phyloP scores from a whole-genome alignment of 2,329 filamentous ascomycete genomes.

The Epichloe hybrida region DNA sequence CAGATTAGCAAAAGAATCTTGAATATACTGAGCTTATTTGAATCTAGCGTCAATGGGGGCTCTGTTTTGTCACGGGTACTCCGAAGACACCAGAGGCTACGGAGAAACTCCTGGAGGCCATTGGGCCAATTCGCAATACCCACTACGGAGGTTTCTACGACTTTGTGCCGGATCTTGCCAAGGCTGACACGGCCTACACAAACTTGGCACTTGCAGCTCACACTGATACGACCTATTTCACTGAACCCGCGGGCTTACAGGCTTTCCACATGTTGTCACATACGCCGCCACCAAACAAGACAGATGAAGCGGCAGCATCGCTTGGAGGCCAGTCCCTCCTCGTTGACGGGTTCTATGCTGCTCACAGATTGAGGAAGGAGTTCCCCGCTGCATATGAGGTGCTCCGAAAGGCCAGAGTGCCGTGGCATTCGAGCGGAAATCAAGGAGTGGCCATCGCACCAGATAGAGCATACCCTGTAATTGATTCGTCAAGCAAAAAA shows the following conservation, averaged over 20 bases:
- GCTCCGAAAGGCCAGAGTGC: slow-evolving; percentile 45
- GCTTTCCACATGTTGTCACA: slow-evolving; percentile 82
- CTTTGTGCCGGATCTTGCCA: slow-evolving; percentile 77
- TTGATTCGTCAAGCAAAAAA: slow-evolving; percentile 40
- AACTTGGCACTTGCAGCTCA: slow-evolving; percentile 70
- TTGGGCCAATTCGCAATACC: slow-evolving; percentile 77
- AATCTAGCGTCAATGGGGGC: slow-evolving; percentile 51
- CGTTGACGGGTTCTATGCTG: slow-evolving; percentile 74
- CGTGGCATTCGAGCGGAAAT: slow-evolving; percentile 80
- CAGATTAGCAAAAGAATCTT: neutral
- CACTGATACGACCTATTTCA: slow-evolving; percentile 94
- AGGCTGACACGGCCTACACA: slow-evolving; percentile 86
- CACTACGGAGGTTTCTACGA: slow-evolving; percentile 77
- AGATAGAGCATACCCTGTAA: slow-evolving; percentile 53
- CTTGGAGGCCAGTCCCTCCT: slow-evolving; percentile 67
- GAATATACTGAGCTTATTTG: slow-evolving; percentile 1
- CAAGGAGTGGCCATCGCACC: slow-evolving; percentile 69
- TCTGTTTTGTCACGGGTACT: slow-evolving; percentile 61
- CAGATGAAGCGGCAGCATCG: slow-evolving; percentile 16
- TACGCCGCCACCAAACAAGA: slow-evolving; percentile 27
- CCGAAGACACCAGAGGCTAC: slow-evolving; percentile 58
- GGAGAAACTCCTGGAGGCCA: slow-evolving; percentile 59
- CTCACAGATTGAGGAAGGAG: slow-evolving; percentile 40
- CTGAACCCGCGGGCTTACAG: slow-evolving; percentile 79
- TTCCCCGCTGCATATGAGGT: slow-evolving; percentile 40